phyloP scores from a whole-genome alignment of 768 basidiomycete species.

The Mycena vitilis region DNA sequence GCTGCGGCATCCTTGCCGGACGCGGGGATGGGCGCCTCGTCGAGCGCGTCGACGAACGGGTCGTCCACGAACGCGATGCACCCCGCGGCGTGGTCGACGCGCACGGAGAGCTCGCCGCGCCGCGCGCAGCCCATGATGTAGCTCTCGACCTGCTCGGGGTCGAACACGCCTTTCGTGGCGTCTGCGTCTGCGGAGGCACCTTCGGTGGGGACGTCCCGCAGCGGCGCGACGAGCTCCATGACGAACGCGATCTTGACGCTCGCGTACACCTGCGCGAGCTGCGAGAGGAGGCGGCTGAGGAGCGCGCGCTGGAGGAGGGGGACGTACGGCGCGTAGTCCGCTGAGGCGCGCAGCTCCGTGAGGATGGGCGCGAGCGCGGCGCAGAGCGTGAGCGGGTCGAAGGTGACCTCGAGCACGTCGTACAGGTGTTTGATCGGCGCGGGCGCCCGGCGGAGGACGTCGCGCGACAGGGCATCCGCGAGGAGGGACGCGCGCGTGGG shows the following conservation, averaged over 20 bases:
- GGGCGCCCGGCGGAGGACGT: constrained; percentile 85
- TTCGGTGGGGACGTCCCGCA: constrained; percentile 58
- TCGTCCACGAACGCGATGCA: constrained; percentile 89
- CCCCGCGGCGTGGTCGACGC: constrained; percentile 89
- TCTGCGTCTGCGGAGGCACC: no score
- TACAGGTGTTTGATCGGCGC: constrained; percentile 81
- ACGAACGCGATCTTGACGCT: constrained; percentile 85
- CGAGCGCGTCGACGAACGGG: constrained; percentile 61
- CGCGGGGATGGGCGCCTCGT: constrained; percentile 49
- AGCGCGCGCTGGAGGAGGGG: constrained; percentile 92
- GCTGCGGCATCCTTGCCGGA: constrained; percentile 40
- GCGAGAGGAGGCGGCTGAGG: constrained; percentile 89
- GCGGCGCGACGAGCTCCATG: constrained; percentile 81
- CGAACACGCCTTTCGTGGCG: constrained; percentile 56
- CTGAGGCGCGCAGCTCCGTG: constrained; percentile 62
- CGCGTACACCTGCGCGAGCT: constrained; percentile 93
- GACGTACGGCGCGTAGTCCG: constrained; percentile 83
- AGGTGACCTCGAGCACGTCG: constrained; percentile 90
- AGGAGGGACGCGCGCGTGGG: constrained; percentile 91
- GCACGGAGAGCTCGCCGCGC: constrained; percentile 86
- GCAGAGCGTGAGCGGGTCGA: constrained; percentile 92
- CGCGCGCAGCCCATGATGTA: constrained; percentile 94
- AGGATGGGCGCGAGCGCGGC: constrained; percentile 83
- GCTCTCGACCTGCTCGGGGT: constrained; percentile 85
- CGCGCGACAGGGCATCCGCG: constrained; percentile 86